Base-by-base conservation (phyloP, 495 filamentous ascomycete species). In the Terfezia claveryi region DNA sequence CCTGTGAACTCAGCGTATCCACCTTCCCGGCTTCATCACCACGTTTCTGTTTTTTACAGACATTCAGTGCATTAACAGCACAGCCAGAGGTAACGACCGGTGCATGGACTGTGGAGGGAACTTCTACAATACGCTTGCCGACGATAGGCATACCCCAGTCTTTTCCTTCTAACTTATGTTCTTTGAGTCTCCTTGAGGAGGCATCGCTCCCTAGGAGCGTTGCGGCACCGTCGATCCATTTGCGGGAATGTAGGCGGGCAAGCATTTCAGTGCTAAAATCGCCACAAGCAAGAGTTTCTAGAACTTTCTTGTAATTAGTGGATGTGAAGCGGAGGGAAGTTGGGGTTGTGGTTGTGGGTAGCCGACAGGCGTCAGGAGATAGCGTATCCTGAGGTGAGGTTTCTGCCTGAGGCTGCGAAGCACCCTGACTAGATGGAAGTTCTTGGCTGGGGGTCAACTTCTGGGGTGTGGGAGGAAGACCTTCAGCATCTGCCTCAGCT, bases 261-360 rank as follows among this genome's bases (percentile, higher is more conserved):
- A 82, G 74, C 3, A 79, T 73, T 23, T 80, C 59, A 38, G 78
- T 80, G 10, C 78, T 79, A 67, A 95, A 95, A 65, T 95, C 85
- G 12, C 88, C 76, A 23, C 81, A 77, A n/a, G 62, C 58, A 54
- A 38, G 58, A 58, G 4, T 54, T 56, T 23, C 38, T 52, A 16
- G 6, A 56, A 63, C 11, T 46, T 37, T 12, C 50, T 56, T 46
- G 3, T 46, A 46, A 20, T 46, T 46, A 5, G 41, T 14, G 41
- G 44, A 4, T 56, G 52, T 32, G 53, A 36, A 36, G 60, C 41
- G 8, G n/a, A 32, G 11, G 5, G n/a, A n/a, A 20, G 49, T 14
- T n/a, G 49, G 12, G 50, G 23, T 51, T 4, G 51, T 14, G 11
- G n/a, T 46, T 11, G 49, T 23, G 23, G 51, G 59, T 27, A 2